These are phyloP conservation scores for Diaporthe australafricana DNA, from an alignment of 2,329 filamentous ascomycete species.

Conservation along the genomic window DNA sequence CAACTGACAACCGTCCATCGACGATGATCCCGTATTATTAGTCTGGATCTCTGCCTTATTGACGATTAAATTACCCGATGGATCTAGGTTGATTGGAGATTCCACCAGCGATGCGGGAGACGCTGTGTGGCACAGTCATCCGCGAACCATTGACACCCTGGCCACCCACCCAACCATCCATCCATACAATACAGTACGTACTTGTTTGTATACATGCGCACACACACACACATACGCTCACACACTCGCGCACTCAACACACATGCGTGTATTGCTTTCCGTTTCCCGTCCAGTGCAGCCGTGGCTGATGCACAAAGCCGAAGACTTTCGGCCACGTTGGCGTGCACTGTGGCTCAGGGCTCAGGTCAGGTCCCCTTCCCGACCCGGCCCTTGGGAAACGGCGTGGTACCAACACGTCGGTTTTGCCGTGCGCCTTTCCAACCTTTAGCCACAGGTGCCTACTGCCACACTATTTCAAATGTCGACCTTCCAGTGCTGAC, in stretches of 20 bases:
- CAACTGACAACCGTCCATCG: neutral
- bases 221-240: neutral
- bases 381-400: constrained; percentile 27
- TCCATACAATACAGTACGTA: neutral
- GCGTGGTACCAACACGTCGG: constrained; percentile 26
- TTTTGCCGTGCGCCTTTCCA: constrained; percentile 16
- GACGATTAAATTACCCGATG: constrained; percentile 22
- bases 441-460: neutral
- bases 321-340: constrained; percentile 32
- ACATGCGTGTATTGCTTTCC: neutral
- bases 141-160: constrained; percentile 12
- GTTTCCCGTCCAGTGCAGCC: neutral
- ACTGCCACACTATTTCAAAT: neutral
- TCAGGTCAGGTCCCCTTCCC: constrained; percentile 11
- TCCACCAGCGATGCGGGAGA: constrained; percentile 7
- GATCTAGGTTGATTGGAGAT: constrained; percentile 24
- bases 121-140: constrained; percentile 19
- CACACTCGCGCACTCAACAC: neutral
- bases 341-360: constrained; percentile 9
- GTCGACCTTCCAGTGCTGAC: constrained; percentile 26
- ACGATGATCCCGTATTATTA: constrained; percentile 17
- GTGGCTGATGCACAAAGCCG: constrained; percentile 26
- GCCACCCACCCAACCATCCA: constrained; percentile 3
- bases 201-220: neutral
- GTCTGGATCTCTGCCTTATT: constrained; percentile 21